Base-by-base conservation (phyloP, 2,329 filamentous ascomycete species). In the Aspergillus sergii region DNA sequence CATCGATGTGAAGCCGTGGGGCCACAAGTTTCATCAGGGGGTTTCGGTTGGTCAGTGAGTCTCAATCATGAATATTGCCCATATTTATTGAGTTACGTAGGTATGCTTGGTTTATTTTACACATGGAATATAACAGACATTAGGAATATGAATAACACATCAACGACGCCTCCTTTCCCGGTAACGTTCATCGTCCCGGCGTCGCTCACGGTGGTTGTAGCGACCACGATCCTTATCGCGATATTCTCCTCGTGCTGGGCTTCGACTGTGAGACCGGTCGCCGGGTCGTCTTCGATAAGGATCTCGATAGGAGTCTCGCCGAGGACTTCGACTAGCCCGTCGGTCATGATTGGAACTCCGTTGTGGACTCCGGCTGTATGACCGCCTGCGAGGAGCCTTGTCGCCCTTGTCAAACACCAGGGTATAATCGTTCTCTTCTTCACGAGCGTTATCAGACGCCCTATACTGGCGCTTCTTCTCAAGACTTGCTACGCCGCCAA, bases 381-480 rank as follows among this genome's bases (percentile, higher is more conserved):
- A 75, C 61, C 72, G 67, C 58, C 70, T 67, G 34, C 66, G 66
- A 60, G 64, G 67, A 58, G 64, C 32, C 26, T 70, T 64, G 56
- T 68, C 72, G 36, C 67, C 72, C 59, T 90, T 88, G 64, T 92
- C 90, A 74, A 96, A 92, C 0, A 97, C 89, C 88, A 96, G 93
- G 59, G 87, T 85, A 73, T 96, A 96, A 28, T 84, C 82, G 58
- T 85, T 81, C 57, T 85, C 81, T 61, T 78, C 79, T 34, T 69
- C 70, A 28, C 72, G 70, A 61, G 79, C 76, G 19, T 84, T 82
- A 26, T 86, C 86, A 41, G 89, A 85, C n/a, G 88, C 87, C 65
- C 92, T 86, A 75, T 98, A 99, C 71, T 98, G 95, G 62, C 91
- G 88, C 79, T 92, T 91, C 83, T 93, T 95, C 80, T 98, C 94